A percentile compares a stretch with the other conserved stretches of the same genome.
Conservation (phyloP, 768 basidiomycete species). For the Pleurotus ostreatus region DNA sequence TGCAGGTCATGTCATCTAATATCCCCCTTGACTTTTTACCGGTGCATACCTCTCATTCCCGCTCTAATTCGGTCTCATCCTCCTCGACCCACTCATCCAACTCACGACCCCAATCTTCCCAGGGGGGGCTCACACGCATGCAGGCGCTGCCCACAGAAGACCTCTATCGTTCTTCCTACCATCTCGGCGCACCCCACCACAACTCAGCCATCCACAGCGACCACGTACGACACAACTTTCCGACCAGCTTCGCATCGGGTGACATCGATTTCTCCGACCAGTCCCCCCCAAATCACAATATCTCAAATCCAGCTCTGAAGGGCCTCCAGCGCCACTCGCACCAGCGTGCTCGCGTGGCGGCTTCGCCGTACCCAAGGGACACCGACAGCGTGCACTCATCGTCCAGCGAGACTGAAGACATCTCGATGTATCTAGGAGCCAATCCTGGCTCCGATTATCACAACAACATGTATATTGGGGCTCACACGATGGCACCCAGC, state of each 20-base stretch:
- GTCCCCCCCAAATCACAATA: conserved; percentile 73
- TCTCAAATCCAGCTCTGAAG: conserved; percentile 74
- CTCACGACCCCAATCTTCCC: conserved; percentile 77
- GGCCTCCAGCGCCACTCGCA: conserved; percentile 72
- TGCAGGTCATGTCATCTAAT: conserved; percentile 66
- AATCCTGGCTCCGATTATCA: conserved; percentile 58
- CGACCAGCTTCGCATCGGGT: conserved; percentile 14
- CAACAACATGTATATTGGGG: conserved; percentile 51
- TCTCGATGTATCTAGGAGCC: conserved; percentile 67
- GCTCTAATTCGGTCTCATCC: conserved; percentile 77
- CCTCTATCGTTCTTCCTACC: conserved; percentile 65
- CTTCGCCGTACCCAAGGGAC: conserved; percentile 84
- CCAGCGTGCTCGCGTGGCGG: conserved; percentile 74
- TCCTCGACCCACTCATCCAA: conserved; percentile 67
- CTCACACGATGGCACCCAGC: conserved; percentile 41
- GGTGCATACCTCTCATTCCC: conserved; percentile 58
- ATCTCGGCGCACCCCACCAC: conserved; percentile 36
- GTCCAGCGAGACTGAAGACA: conserved; percentile 85
- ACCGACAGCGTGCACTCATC: conserved; percentile 85
- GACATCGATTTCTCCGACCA: conserved; percentile 32
- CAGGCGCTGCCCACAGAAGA: conserved; percentile 58
- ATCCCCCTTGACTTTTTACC: conserved; percentile 72
- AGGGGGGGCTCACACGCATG: conserved; percentile 55
- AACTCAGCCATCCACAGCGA: conserved; percentile 41
- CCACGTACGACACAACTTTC: conserved; percentile 32